Evolutionary conservation across 345 rosid genomes (phyloP).

Genomic region (Combretum micranthum): DNA sequence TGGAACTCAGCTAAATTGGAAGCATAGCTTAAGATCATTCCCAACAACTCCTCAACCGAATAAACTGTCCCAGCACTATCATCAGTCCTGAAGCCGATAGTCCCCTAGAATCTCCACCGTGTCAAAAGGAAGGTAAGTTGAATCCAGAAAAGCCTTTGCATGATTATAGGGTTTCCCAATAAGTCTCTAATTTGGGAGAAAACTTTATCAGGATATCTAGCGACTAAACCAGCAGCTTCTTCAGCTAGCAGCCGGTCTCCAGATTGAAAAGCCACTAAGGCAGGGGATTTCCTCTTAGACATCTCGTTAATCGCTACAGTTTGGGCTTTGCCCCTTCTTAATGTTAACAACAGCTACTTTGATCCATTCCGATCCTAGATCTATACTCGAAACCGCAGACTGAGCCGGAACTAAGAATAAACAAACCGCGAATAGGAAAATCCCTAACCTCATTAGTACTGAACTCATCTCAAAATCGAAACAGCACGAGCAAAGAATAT

Average conservation of each 20-base stretch:
- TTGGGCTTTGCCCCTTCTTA: conserved; percentile 77
- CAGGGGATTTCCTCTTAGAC: conserved; percentile 97
- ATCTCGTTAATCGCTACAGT: conserved; percentile 93
- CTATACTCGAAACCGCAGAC: conserved; percentile 85
- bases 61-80: conserved; percentile 32
- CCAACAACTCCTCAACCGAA: conserved; percentile 80
- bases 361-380: conserved; percentile 95
- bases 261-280: conserved; percentile 72
- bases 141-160: conserved; percentile 50
- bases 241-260: conserved; percentile 74
- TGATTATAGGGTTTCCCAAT: conserved; percentile 67
- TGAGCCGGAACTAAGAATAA: conserved; percentile 32
- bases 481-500: neutral
- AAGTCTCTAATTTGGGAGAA: conserved; percentile 74
- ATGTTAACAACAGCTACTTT: conserved; percentile 91
- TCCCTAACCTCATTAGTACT: conserved; percentile 23
- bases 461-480: conserved; percentile 26
- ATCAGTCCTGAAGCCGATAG: conserved; percentile 47
- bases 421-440: conserved; percentile 27
- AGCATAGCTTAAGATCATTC: conserved; percentile 75
- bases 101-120: conserved; percentile 74
- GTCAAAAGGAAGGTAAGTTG: conserved; percentile 66
- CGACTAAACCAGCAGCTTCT: conserved; percentile 89
- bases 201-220: conserved; percentile 80
- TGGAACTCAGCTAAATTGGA: conserved; percentile 73